Conservation (phyloP, 352 stramenopile species). For the Globisporangium camurandrum region DNA sequence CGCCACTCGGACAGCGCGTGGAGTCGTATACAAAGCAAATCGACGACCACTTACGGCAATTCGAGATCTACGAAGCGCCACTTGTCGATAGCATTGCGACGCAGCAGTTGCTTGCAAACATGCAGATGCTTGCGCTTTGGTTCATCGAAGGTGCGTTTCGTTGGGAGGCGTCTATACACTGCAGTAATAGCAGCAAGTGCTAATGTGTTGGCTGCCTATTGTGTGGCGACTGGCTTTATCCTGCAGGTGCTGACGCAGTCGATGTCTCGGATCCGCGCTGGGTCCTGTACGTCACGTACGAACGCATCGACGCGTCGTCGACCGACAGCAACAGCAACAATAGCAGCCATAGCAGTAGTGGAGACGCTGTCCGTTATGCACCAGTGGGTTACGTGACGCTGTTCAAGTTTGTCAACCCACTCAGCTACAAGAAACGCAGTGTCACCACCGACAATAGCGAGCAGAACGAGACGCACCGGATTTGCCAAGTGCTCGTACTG, state of each 20-base stretch:
- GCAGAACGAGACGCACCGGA: constrained; percentile 68
- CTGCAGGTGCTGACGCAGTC: constrained; percentile 61
- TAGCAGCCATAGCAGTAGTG: neutral
- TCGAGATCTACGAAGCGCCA: constrained; percentile 64
- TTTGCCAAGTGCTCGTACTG: constrained; percentile 80
- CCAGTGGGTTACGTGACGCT: constrained; percentile 71
- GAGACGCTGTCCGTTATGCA: constrained; percentile 15
- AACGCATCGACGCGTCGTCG: constrained; percentile 20
- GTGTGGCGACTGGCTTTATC: too few relatives aligned
- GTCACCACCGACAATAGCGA: constrained; percentile 17
- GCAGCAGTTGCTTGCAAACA: constrained; percentile 48
- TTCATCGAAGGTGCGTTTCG: constrained; percentile 67
- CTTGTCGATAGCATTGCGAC: constrained; percentile 46
- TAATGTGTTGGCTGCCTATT: too few relatives aligned
- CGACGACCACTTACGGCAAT: constrained; percentile 19
- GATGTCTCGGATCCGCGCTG: constrained; percentile 70
- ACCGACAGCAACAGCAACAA: too few relatives aligned
- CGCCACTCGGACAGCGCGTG: constrained; percentile 32
- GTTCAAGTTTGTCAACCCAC: constrained; percentile 78
- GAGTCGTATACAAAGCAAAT: constrained; percentile 26
- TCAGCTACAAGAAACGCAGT: constrained; percentile 40
- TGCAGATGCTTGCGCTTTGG: constrained; percentile 72
- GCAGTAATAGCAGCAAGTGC: neutral
- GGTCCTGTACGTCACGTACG: constrained; percentile 75
- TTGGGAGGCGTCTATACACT: neutral